Percentiles rank a stretch among this genome's conserved stretches.
Conservation (phyloP, 2,329 filamentous ascomycete genomes). For the Fusarium sp. region DNA sequence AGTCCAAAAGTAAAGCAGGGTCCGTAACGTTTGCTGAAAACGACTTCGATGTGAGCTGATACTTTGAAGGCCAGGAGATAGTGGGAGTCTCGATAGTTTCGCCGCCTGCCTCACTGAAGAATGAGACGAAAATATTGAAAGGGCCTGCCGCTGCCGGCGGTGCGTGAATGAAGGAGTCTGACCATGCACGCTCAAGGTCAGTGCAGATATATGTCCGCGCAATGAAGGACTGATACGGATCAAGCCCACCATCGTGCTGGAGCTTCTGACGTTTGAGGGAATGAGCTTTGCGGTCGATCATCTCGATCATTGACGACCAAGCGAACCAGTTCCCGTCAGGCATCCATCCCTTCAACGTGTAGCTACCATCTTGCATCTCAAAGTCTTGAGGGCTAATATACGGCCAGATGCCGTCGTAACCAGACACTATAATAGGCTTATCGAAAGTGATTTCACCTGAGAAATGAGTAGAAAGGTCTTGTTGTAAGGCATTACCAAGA, state of each 20-base stretch:
- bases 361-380: slow-evolving; percentile 52
- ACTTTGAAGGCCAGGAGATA: slow-evolving; percentile 44
- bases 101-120: slow-evolving; percentile 30
- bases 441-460: slow-evolving; percentile 32
- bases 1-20: slow-evolving; percentile 12
- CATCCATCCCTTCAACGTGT: slow-evolving; percentile 58
- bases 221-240: slow-evolving; percentile 39
- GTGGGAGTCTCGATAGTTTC: neutral
- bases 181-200: slow-evolving; percentile 59
- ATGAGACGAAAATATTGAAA: slow-evolving; percentile 49
- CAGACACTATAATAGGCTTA: slow-evolving; percentile 40
- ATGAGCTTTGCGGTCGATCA: slow-evolving; percentile 46
- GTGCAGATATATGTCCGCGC: slow-evolving; percentile 54
- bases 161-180: slow-evolving; percentile 42
- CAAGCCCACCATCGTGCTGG: slow-evolving; percentile 6
- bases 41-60: slow-evolving; percentile 40
- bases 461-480: neutral
- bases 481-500: slow-evolving; percentile 16
- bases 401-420: slow-evolving; percentile 49
- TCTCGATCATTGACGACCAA: slow-evolving; percentile 47
- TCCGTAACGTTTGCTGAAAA: slow-evolving; percentile 19
- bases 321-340: slow-evolving; percentile 53
- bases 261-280: slow-evolving; percentile 22
- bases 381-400: slow-evolving; percentile 49
- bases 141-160: slow-evolving; percentile 44